These are phyloP conservation scores for Hymenochaete sp. DNA, from an alignment of 1,284 basidiomycete genomes.

Conservation along the genomic window DNA sequence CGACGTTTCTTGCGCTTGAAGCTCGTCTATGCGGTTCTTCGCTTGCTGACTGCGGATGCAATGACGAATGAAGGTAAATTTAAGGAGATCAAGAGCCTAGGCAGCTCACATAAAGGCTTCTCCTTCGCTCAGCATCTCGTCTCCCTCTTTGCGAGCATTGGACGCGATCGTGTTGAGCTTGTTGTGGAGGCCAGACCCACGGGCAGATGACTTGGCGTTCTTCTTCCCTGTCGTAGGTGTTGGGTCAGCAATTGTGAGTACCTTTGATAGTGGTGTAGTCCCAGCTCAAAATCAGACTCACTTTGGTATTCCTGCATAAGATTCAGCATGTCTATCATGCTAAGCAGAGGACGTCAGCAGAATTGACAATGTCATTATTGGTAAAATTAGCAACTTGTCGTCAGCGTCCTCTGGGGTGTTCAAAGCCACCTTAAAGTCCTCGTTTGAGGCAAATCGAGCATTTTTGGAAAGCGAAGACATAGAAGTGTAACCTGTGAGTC, in stretches of 20 bases:
- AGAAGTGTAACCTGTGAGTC: too few relatives aligned
- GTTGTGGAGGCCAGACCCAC: constrained; percentile 24
- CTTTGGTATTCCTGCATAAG: constrained; percentile 29
- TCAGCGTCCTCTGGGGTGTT: constrained; percentile 21
- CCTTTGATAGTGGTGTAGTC: not conserved
- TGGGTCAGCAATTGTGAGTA: not conserved
- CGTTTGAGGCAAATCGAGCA: too few relatives aligned
- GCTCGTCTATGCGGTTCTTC: constrained; percentile 21
- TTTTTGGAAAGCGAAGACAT: too few relatives aligned
- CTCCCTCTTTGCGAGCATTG: constrained; percentile 24
- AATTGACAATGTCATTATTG: too few relatives aligned
- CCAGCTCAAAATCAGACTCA: constrained; percentile 4
- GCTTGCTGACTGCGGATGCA: constrained; percentile 26
- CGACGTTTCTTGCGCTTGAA: constrained; percentile 24
- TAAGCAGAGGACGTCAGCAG: too few relatives aligned
- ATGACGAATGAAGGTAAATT: too few relatives aligned
- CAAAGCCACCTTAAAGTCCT: constrained; percentile 16
- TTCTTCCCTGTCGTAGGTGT: constrained; percentile 26
- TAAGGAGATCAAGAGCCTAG: too few relatives aligned
- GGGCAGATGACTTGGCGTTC: constrained; percentile 23
- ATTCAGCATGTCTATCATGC: constrained; percentile 27
- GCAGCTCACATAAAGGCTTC: constrained; percentile 24
- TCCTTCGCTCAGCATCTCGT: constrained; percentile 23
- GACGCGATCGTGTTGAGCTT: constrained; percentile 25
- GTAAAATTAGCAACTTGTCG: too few relatives aligned